These are phyloP conservation scores for Salix udensis DNA, from an alignment of 345 rosid genomes.

Conservation along the genomic window DNA sequence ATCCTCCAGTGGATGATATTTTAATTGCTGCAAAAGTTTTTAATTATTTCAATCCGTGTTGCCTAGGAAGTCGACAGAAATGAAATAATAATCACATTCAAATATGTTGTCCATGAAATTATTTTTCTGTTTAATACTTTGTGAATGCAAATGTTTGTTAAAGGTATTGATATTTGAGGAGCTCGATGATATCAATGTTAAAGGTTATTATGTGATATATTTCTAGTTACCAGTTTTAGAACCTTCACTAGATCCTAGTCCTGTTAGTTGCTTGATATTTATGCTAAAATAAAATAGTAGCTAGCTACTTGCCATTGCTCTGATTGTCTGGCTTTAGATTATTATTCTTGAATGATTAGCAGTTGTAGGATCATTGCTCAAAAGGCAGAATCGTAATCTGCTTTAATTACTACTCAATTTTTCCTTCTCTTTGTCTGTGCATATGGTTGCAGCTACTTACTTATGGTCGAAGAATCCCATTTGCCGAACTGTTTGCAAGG, in stretches of 20 bases:
- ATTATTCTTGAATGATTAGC: not conserved
- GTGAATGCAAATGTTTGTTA: not conserved
- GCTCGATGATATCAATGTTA: too few relatives aligned
- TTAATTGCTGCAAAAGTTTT: not conserved
- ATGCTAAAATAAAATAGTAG: not conserved
- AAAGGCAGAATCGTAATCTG: not conserved
- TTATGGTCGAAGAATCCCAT: conserved; percentile 90
- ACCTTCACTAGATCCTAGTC: not conserved
- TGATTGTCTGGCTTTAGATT: not conserved
- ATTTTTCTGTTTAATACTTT: not conserved
- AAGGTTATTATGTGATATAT: too few relatives aligned
- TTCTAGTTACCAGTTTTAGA: too few relatives aligned
- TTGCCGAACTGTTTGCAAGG: conserved; percentile 81
- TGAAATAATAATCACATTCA: not conserved
- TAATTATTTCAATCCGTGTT: not conserved
- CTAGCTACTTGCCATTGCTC: not conserved
- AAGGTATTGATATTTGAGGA: too few relatives aligned
- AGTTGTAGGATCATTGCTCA: not conserved
- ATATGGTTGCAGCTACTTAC: conserved; percentile 68
- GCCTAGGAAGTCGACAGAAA: not conserved
- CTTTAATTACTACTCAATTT: not conserved
- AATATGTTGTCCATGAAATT: not conserved
- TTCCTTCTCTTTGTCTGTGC: conserved; percentile 8
- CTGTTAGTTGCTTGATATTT: not conserved
- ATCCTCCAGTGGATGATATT: not conserved